Evolutionary conservation across 2,329 filamentous ascomycete genomes (phyloP).

Genomic region (Triangularia verruculosa): DNA sequence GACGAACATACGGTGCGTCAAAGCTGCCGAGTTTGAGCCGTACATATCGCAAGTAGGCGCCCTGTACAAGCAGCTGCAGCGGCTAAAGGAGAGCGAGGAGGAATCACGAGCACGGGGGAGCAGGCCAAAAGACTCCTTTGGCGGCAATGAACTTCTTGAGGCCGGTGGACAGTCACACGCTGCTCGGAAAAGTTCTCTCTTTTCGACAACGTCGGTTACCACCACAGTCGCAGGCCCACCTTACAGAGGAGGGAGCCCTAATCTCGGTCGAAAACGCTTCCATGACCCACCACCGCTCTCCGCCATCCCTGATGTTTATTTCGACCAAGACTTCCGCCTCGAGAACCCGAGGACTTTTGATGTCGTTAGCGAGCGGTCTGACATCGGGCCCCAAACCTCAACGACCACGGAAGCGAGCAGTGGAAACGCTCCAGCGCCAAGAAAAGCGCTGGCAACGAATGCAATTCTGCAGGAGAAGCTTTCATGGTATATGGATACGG

Average conservation of each 20-base stretch:
- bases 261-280: conserved; percentile 54
- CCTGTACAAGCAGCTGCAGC: conserved; percentile 83
- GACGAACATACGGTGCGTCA: conserved; percentile 81
- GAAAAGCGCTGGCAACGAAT: conserved; percentile 91
- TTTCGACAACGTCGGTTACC: too few species aligned
- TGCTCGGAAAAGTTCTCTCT: too few species aligned
- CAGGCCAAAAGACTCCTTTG: too few species aligned
- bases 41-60: conserved; percentile 84
- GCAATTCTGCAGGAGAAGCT: conserved; percentile 97
- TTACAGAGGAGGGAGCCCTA: conserved; percentile 46
- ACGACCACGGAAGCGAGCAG: conserved; percentile 56
- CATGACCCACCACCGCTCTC: conserved; percentile 82
- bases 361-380: conserved; percentile 90
- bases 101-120: too few species aligned
- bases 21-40: conserved; percentile 73
- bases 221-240: conserved; percentile 43
- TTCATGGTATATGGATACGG: conserved; percentile 99
- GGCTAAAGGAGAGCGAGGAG: conserved; percentile 76
- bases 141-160: too few species aligned
- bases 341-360: conserved; percentile 97
- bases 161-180: too few species aligned
- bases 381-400: conserved; percentile 70
- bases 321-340: conserved; percentile 90
- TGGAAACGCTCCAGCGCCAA: conserved; percentile 57
- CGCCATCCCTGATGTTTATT: conserved; percentile 90